Evolutionary conservation across 2,329 filamentous ascomycete genomes (phyloP).

Genomic region (Calonectria multiphialidica): DNA sequence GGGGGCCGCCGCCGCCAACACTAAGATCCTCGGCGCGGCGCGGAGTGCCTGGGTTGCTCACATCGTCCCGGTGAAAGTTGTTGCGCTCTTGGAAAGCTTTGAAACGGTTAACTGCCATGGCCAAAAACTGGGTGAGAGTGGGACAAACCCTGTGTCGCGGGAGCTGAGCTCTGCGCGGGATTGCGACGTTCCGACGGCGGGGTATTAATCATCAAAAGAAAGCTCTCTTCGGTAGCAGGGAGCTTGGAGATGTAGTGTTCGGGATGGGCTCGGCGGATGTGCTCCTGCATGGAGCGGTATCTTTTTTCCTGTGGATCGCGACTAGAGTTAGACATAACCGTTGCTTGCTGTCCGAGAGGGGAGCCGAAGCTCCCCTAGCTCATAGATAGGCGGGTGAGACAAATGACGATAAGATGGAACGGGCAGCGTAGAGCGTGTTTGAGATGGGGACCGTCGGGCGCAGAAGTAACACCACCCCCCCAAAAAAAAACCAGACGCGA

Average conservation of each 20-base stretch:
- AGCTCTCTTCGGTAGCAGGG: constrained; percentile 97
- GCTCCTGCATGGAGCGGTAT: constrained; percentile 99
- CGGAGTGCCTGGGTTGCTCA: constrained; percentile 76
- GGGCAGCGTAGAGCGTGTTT: constrained; percentile 19
- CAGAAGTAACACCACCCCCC: not conserved
- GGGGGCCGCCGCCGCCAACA: constrained; percentile 61
- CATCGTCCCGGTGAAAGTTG: constrained; percentile 75
- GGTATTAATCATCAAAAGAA: constrained; percentile 94
- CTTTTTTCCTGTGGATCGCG: constrained; percentile 80
- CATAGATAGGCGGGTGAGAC: constrained; percentile 40
- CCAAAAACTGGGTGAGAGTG: constrained; percentile 28
- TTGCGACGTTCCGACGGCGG: constrained; percentile 80
- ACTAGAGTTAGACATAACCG: constrained; percentile 39
- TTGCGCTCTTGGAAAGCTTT: constrained; percentile 55
- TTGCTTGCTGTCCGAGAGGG: constrained; percentile 30
- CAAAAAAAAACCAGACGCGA: not conserved
- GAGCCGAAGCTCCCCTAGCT: constrained; percentile 23
- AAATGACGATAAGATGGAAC: constrained; percentile 35
- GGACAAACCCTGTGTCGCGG: constrained; percentile 49
- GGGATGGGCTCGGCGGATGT: constrained; percentile 96
- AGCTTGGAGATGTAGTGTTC: constrained; percentile 98
- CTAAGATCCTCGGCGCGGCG: constrained; percentile 77
- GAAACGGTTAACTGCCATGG: constrained; percentile 37
- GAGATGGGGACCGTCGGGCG: not conserved
- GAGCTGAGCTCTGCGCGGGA: constrained; percentile 47